Evolutionary conservation across 2,329 filamentous ascomycete species (phyloP).

Genomic region (Penicillium griseofulvum): DNA sequence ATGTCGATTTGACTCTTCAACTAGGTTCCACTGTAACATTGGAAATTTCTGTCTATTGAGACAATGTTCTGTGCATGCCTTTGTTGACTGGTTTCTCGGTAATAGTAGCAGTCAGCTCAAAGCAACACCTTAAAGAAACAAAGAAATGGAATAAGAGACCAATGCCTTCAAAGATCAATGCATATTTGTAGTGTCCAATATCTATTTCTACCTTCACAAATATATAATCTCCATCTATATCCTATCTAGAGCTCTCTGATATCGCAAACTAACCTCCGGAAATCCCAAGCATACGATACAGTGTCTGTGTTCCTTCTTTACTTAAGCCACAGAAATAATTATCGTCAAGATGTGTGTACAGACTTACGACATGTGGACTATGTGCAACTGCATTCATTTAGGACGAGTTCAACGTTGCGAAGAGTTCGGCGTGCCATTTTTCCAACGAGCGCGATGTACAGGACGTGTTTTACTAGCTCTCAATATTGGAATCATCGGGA

Average conservation of each 20-base stretch:
- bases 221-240: not conserved
- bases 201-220: not conserved
- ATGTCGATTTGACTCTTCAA: not conserved
- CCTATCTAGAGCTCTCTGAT: not conserved
- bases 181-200: not conserved
- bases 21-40: not conserved
- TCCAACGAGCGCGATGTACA: not conserved
- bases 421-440: conserved; percentile 1
- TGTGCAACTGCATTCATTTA: conserved; percentile 1
- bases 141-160: not conserved
- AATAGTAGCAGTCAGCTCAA: not conserved
- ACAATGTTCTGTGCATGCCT: not conserved
- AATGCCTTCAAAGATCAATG: not conserved
- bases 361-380: not conserved
- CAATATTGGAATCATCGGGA: not conserved
- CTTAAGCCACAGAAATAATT: too few species aligned
- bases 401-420: not conserved
- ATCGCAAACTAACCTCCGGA: too few species aligned
- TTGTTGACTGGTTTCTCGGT: not conserved
- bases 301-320: not conserved
- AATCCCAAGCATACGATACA: not conserved
- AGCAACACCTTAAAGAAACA: not conserved
- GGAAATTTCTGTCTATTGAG: not conserved
- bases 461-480: not conserved
- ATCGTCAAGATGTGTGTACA: not conserved